Evolutionary conservation across 495 filamentous ascomycete species (phyloP), one percentile per base, ranked within the genome.

Genomic region (Talaromyces ruber): DNA sequence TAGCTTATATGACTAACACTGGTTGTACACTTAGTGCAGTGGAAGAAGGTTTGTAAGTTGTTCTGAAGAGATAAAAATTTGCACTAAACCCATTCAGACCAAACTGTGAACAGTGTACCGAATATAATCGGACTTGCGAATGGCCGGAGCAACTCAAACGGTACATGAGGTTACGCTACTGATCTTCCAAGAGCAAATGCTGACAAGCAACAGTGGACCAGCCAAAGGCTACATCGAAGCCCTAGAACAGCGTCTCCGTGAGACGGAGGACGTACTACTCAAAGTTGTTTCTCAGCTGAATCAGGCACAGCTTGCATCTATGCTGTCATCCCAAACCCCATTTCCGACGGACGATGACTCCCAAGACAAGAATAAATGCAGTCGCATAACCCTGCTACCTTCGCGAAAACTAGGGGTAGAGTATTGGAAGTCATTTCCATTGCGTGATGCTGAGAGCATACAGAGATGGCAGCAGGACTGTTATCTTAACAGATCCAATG

Each of bases 61-160:
- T n/a, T 45, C 6, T 30, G 18, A 57, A 39, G 0, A 18, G 29
- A 26, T 7, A 12, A 24, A 18, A 26, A 62, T 28, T 22, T 45
- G 50, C 3, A 52, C 28, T 45, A 60, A 61, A 53, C 25, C 0
- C 34, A 21, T 61, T 8, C 58, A 78, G 74, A 53, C 75, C 74
- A 47, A 64, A 71, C 11, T 78, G 75, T 52, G 67, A 59, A 14
- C 75, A 75, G 61, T 78, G 75, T 53, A 64, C 73, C 5, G 69
- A 74, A 14, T 64, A 70, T 50, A 71, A 72, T 51, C 69, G 75
- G 5, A 66, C 61, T 4, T 78, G 75, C 59, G 62, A 71, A 34
- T 78, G 75, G 75, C 74, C 75, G 11, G 74, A 76, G 32, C 74
- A 78, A 26, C 62, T 74, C 3, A 71, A 72, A 61, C 67, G 74